These are phyloP conservation scores for Yamadazyma spencermartinsiae DNA, from an alignment of 1,139 yeast species.

Conservation along the genomic window DNA sequence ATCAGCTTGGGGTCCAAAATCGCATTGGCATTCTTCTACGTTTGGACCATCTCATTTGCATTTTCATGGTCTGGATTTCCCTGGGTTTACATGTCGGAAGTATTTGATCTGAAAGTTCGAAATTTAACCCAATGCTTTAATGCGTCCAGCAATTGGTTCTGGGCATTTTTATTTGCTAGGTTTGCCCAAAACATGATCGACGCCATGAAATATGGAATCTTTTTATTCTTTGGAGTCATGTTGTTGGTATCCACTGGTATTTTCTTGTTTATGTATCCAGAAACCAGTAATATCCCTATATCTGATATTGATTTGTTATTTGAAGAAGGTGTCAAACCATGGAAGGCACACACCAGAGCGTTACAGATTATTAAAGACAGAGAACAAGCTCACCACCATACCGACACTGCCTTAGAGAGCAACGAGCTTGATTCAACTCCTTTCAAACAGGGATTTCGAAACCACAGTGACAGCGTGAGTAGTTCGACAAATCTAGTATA, in stretches of 20 bases:
- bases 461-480: slow-evolving; percentile 9
- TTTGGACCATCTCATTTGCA: slow-evolving; percentile 48
- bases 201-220: slow-evolving; percentile 44
- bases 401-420: background rate
- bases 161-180: slow-evolving; percentile 51
- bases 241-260: slow-evolving; percentile 35
- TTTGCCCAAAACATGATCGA: slow-evolving; percentile 45
- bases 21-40: slow-evolving; percentile 49
- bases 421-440: slow-evolving; percentile 7
- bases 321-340: slow-evolving; percentile 19
- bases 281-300: slow-evolving; percentile 45
- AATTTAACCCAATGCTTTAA: slow-evolving; percentile 45
- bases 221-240: slow-evolving; percentile 43
- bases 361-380: slow-evolving; percentile 9
- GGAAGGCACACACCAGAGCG: slow-evolving; percentile 16
- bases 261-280: slow-evolving; percentile 42
- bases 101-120: slow-evolving; percentile 43
- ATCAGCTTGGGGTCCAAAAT: slow-evolving; percentile 42
- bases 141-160: slow-evolving; percentile 49
- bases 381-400: slow-evolving; percentile 3
- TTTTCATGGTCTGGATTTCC: slow-evolving; percentile 50
- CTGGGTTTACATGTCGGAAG: slow-evolving; percentile 49
- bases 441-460: slow-evolving; percentile 6
- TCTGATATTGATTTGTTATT: slow-evolving; percentile 45
- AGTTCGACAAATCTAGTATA: slow-evolving; percentile 11